Base-by-base conservation (phyloP, 2,329 filamentous ascomycete genomes). In the Cladosporium sp. region DNA sequence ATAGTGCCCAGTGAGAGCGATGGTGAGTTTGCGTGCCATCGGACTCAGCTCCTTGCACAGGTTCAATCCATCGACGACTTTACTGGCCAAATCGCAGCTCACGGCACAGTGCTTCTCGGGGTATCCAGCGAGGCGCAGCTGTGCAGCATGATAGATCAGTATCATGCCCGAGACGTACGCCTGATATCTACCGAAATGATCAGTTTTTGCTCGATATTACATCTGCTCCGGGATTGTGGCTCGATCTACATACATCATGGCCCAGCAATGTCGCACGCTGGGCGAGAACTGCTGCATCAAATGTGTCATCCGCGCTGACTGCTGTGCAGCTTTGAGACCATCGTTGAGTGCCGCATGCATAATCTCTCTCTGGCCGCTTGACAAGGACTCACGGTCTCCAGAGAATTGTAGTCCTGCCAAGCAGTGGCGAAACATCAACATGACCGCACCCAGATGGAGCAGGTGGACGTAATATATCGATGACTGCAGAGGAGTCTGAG, bases 81-180 rank as follows among this genome's bases (percentile, higher is more conserved):
- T 31, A n/a, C 40, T 26, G 1, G 61, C 61, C 18, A 56, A 7
- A 14, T 63, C 61, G 16, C 55, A 23, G 31, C 21, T 63, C n/a
- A 21, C 14, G 16, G n/a, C 21, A 8, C 26, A 35, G 6, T 44
- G 46, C n/a, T 46, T 46, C 3, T 46, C 33, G 5, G 50, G 3
- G n/a, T 28, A 23, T 10, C 49, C 61, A 16, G 49, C 33, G 5
- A 56, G 23, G 3, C 50, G 10, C 11, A 63, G 18, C 10, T 56
- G 61, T 11, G 37, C 29, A 1, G 50, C 50, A 31, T 56, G 26
- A n/a, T 63, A 63, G 12, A 46, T 18, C 16, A 63, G 26, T 26
- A 63, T 63, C 33, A 63, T 55, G 26, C 50, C 61, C 5, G 61
- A 63, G n/a, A 63, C 61, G 14, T 63, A 63, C 18, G 61, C 33